Evolutionary conservation across 2,329 filamentous ascomycete genomes (phyloP).

Genomic region (Pestalotiopsis sp.): DNA sequence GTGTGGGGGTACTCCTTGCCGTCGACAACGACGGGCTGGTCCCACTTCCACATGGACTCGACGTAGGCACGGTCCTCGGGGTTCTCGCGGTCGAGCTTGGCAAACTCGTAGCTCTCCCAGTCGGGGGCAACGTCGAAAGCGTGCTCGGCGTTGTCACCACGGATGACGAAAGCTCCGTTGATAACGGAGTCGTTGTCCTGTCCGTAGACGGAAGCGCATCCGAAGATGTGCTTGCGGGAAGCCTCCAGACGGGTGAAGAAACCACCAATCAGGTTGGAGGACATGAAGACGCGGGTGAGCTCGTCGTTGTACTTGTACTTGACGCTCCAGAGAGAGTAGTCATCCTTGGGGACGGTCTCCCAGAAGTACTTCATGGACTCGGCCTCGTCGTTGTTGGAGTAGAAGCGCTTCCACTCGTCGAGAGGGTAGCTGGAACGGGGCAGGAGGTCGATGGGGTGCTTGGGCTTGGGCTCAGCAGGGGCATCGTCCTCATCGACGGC

Average conservation of each 20-base stretch:
- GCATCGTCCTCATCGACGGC: conserved; percentile 52
- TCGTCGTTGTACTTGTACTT: conserved; percentile 99
- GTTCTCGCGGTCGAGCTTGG: conserved; percentile 90
- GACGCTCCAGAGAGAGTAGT: conserved; percentile 93
- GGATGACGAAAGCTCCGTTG: conserved; percentile 91
- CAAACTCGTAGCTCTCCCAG: conserved; percentile 95
- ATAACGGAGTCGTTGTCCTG: conserved; percentile 87
- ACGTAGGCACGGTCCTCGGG: conserved; percentile 83
- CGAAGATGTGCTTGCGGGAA: conserved; percentile 98
- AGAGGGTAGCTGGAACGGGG: conserved; percentile 79
- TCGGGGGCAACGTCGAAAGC: conserved; percentile 98
- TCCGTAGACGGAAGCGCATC: conserved; percentile 86
- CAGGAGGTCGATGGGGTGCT: conserved; percentile 91
- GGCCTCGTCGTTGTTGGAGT: conserved; percentile 92
- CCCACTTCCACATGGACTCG: conserved; percentile 89
- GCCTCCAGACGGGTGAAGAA: conserved; percentile 97
- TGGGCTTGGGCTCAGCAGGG: conserved; percentile 77
- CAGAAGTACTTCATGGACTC: conserved; percentile 96
- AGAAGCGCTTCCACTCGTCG: conserved; percentile 98
- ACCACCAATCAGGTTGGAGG: conserved; percentile 95
- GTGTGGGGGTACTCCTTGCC: conserved; percentile 90
- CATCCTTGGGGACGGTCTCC: conserved; percentile 90
- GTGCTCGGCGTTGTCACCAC: conserved; percentile 81
- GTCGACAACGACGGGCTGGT: conserved; percentile 76
- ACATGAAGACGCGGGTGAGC: conserved; percentile 98